phyloP scores from a whole-genome alignment of 2,329 filamentous ascomycete genomes.

The Mariannaea elegans region DNA sequence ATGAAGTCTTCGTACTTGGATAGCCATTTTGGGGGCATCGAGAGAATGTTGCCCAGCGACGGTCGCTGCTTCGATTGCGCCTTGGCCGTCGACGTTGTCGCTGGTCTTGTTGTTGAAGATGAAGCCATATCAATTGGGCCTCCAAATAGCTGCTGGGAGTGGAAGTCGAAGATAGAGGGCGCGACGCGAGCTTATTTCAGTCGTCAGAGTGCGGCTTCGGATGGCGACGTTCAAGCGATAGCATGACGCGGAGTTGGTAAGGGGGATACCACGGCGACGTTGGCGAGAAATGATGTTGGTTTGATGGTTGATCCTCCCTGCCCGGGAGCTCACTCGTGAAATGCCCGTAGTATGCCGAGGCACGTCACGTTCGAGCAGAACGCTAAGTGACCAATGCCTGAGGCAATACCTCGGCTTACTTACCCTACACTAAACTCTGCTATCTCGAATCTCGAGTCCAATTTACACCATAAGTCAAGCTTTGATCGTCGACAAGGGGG shows the following conservation, averaged over 20 bases:
- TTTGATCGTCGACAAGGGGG: too few relatives aligned
- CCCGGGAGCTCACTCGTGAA: constrained; percentile 17
- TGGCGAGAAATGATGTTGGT: constrained; percentile 24
- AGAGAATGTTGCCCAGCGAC: constrained; percentile 53
- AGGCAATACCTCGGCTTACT: constrained; percentile 27
- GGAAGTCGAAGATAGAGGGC: not conserved
- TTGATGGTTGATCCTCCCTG: constrained; percentile 16
- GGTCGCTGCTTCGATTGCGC: constrained; percentile 32
- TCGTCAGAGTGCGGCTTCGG: constrained; percentile 17
- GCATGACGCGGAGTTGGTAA: constrained; percentile 16
- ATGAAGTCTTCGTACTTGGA: constrained; percentile 88
- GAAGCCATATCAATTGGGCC: constrained; percentile 30
- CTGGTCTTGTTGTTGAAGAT: constrained; percentile 28
- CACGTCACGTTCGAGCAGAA: constrained; percentile 32
- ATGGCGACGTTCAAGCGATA: not conserved
- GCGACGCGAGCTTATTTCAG: constrained; percentile 14
- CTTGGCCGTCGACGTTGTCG: constrained; percentile 32
- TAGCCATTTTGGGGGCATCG: constrained; percentile 72
- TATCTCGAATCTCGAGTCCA: too few relatives aligned
- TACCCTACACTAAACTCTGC: not conserved
- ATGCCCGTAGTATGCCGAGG: constrained; percentile 29
- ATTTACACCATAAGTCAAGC: too few relatives aligned
- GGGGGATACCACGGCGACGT: constrained; percentile 6
- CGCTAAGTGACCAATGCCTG: constrained; percentile 36
- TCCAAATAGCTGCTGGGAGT: not conserved